Conservation (phyloP, 169 alveolate genomes). For the Prorocentrum cordatum region DNA sequence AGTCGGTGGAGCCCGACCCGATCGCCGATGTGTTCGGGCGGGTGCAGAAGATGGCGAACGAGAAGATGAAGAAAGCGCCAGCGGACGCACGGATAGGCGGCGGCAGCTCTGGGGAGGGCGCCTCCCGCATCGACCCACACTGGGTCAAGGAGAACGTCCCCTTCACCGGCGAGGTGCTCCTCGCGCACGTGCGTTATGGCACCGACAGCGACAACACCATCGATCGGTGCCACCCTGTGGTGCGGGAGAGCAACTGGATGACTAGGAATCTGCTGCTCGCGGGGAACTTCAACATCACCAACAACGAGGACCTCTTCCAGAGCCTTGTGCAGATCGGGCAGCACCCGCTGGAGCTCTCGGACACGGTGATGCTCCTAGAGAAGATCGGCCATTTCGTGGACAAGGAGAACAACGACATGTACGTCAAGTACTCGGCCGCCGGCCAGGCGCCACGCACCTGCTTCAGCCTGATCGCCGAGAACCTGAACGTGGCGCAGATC, state of each 20-base stretch:
- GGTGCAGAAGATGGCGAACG: constrained; percentile 12
- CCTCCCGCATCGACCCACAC: too few relatives aligned
- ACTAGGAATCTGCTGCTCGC: constrained; percentile 69
- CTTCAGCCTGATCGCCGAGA: constrained; percentile 71
- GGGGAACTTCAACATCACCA: constrained; percentile 73
- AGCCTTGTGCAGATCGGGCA: constrained; percentile 71
- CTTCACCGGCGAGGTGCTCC: constrained; percentile 70
- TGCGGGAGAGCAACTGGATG: constrained; percentile 71
- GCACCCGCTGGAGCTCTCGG: constrained; percentile 71
- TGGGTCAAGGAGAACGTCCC: constrained; percentile 42
- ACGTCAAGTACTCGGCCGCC: constrained; percentile 66
- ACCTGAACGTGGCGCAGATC: constrained; percentile 59
- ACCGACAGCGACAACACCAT: constrained; percentile 72
- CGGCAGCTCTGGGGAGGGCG: too few relatives aligned
- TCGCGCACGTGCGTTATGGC: constrained; percentile 73
- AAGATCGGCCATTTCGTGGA: constrained; percentile 67
- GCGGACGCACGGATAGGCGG: too few relatives aligned
- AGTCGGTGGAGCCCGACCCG: constrained; percentile 25
- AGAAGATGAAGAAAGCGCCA: not conserved
- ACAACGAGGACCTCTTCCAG: constrained; percentile 70
- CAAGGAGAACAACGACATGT: constrained; percentile 72
- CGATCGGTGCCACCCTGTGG: constrained; percentile 71
- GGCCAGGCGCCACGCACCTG: constrained; percentile 70
- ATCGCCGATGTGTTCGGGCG: constrained; percentile 64
- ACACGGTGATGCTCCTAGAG: constrained; percentile 63